phyloP scores from a whole-genome alignment of 495 filamentous ascomycete genomes.

The Cudoniella acicularis region DNA sequence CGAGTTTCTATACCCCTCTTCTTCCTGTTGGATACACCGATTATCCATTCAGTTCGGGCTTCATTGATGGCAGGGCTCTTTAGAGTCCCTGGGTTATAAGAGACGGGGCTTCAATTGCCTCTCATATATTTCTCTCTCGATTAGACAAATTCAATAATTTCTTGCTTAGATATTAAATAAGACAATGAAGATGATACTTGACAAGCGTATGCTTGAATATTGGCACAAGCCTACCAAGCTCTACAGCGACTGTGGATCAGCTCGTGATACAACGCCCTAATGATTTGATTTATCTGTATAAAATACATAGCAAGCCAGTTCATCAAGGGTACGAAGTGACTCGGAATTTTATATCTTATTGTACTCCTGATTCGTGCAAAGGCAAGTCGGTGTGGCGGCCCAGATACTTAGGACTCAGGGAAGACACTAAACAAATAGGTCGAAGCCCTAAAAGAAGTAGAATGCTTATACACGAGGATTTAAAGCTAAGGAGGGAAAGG shows the following conservation, averaged over 20 bases:
- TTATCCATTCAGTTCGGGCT: constrained; percentile 49
- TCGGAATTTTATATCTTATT: neutral
- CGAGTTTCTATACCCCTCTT: constrained; percentile 52
- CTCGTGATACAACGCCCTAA: neutral
- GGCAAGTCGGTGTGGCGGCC: neutral
- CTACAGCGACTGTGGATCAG: neutral
- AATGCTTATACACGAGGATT: no score
- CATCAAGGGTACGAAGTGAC: neutral
- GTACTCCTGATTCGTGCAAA: neutral
- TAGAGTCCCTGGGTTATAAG: neutral
- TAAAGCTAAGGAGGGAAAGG: no score
- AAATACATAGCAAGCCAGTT: neutral
- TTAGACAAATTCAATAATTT: neutral
- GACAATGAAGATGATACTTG: neutral
- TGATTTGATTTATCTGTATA: neutral
- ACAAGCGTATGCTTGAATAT: neutral
- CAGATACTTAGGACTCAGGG: neutral
- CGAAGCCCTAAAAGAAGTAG: neutral
- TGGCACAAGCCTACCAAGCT: neutral
- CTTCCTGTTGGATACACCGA: constrained; percentile 58
- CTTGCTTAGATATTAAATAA: neutral
- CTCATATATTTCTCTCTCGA: neutral
- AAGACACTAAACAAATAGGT: no score
- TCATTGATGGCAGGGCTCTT: neutral
- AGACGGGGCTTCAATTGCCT: neutral